Base-by-base conservation (phyloP, 1,284 basidiomycete species). In the Ustilago crameri region DNA sequence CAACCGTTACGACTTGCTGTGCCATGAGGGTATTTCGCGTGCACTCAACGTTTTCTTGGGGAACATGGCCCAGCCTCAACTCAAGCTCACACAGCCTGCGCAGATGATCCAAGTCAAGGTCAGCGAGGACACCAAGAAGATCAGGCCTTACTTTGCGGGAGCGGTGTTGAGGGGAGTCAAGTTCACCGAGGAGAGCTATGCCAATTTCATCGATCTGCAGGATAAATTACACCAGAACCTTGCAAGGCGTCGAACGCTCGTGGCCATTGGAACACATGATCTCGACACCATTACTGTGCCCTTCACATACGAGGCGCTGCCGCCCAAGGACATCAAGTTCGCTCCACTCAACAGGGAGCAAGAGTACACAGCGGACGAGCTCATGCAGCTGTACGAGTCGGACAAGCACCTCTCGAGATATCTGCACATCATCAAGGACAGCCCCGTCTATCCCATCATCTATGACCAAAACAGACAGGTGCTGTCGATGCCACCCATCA, bases 161-260 rank as follows among this genome's bases (percentile, higher is more conserved):
- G 95, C 94, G 15, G 87, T 98, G 52, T 88, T 99, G 50, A 90
- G 96, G 64, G 92, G 95, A 79, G 86, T 97, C 82, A 89, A 75
- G 58, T 95, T 99, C 86, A 94, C 91, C 22, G 89, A 90, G 38
- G 87, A 89, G 59, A 93, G 92, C 51, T 98, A 98, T 83, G 92
- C 92, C 38, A 95, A 92, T 67, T 98, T 98, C 88, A 97, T 99
- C 81, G 96, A 98, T 82, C 86, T 83, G 37, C 96, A 98, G 85
- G 96, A 98, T 84, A 98, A 98, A 85, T 87, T 99, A 43, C 96
- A 98, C 83, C 92, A 95, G 81, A 98, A 99, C 84, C 88, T 99
- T 44, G 95, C 93, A 78, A 87, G 96, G 53, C 87, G 91, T 74
- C 87, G 96, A 59, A 92, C 92, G 78, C 89, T 99, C 41, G 96